Base-by-base conservation (phyloP, 495 filamentous ascomycete genomes). In the Wilcoxina mikolae region DNA sequence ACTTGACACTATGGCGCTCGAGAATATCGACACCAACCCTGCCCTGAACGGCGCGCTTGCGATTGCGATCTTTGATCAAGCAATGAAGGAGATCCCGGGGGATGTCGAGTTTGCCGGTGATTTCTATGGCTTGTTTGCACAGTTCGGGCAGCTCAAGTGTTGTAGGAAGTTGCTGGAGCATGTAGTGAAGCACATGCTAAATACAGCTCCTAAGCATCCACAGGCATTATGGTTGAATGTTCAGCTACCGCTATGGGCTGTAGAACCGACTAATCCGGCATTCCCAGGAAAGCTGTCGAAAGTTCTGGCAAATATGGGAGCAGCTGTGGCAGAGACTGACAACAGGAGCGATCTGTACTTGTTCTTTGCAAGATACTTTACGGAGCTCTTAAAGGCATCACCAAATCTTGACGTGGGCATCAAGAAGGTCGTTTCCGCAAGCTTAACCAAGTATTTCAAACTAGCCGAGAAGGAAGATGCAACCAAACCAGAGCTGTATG, bases 1-100 rank as follows among this genome's bases (percentile, higher is more conserved):
- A 7, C 65, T 71, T 3, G 74, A 82, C 53, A 58, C 74, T 48
- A 65, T 67, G 20, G 73, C 77, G 0, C 66, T 83, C 35, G 67
- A 81, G 56, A 76, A 81, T 57, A 76, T 93, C 7, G 76, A 79
- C 42, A 74, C 81, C 49, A 86, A 86, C 38, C 87, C 91, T 10
- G 86, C 85, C 12, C 71, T 95, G 27, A 83, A 81, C 45, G 91
- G 91, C 5, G 89, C 88, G 3, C 93, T 96, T 58, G 88, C 93
- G 2, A 75, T 89, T 46, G 88, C 90, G 27, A 85, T 96, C 33
- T 96, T 95, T 58, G 88, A 94, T 64, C 76, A 83, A 12, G 85
- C 87, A 0, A 80, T 82, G 73, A 88, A 85, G 62, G 76, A 91
- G 63, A 81, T 84, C 51, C 76, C 77, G 63, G 70, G 75, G 67